Evolutionary conservation across 2,329 filamentous ascomycete genomes (phyloP).

Genomic region (Microsporum audouinii): DNA sequence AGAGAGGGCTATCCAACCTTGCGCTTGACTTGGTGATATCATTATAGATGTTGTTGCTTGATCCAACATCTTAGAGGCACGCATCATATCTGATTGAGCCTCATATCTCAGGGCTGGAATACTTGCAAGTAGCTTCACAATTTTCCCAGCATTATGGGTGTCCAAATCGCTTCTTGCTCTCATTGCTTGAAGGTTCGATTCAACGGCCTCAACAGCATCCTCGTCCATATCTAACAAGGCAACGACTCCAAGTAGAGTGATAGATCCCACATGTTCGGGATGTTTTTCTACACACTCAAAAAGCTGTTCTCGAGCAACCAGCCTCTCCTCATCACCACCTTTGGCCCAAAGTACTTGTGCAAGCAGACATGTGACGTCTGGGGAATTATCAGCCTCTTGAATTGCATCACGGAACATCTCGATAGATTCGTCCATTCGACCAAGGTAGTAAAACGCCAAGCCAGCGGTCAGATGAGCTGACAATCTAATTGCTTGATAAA

Average conservation of each 20-base stretch:
- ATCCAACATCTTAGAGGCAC: constrained; percentile 34
- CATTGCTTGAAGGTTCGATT: constrained; percentile 61
- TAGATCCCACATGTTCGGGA: constrained; percentile 64
- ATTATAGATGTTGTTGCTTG: constrained; percentile 69
- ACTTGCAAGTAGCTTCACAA: constrained; percentile 64
- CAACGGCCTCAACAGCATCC: constrained; percentile 69
- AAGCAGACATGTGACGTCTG: constrained; percentile 76
- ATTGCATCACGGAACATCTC: constrained; percentile 70
- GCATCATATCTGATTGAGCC: constrained; percentile 28
- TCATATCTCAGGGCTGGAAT: constrained; percentile 51
- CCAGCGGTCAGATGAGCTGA: constrained; percentile 80
- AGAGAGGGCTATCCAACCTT: constrained; percentile 69
- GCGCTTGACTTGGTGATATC: constrained; percentile 64
- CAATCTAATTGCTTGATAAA: constrained; percentile 59
- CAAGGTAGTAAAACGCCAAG: constrained; percentile 63
- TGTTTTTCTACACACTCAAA: constrained; percentile 67
- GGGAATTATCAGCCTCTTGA: constrained; percentile 60
- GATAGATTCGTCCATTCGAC: constrained; percentile 57
- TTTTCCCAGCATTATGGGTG: constrained; percentile 52
- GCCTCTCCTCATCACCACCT: constrained; percentile 60
- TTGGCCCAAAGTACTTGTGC: constrained; percentile 91
- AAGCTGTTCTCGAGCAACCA: constrained; percentile 65
- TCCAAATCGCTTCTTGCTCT: constrained; percentile 56
- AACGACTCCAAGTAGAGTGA: constrained; percentile 72
- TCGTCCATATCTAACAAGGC: constrained; percentile 68